Evolutionary conservation across 495 filamentous ascomycete species (phyloP), one percentile per base, ranked within the genome.

Genomic region (Penicillium waksmanii): DNA sequence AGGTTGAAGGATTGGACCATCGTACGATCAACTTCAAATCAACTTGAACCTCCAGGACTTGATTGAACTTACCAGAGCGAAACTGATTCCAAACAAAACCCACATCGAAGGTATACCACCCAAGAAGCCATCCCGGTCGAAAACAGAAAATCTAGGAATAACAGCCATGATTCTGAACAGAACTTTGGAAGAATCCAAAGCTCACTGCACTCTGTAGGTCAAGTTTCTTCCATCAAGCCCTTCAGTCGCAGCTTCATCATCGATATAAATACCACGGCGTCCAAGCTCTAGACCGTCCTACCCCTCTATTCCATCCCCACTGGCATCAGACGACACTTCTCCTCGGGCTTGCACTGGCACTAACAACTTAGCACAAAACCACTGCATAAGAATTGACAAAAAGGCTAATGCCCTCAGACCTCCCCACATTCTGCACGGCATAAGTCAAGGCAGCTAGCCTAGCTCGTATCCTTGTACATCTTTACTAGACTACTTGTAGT

Each of bases 21-120:
- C 6, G 3, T 23, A 3, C 2, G 6, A 31, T 31, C 27, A 31
- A 31, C 27, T 31, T 31, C 8, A 9, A 4, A 5, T 31, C 27
- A 31, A 31, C 25, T 25, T 25, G 25, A n/a, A 25, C 1, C 3
- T 27, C 25, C 5, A 31, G 3, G 27, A 31, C 27, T 31, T 38
- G 36, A 38, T 31, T 38, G 36, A 38, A 38, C 54, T 18, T 19
- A 56, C 54, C 54, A 56, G n/a, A 43, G 12, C 54, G 15, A 48
- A 3, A 8, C 54, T 40, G 27, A 56, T 15, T 1, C 42, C 18
- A 3, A 48, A 15, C 5, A 56, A 18, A 56, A 25, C 31, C 54
- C 40, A 33, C 19, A 17, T 13, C 27, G 8, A 31, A 21, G 27
- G 7, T 23, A 6, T 31, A 48, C 31, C 54, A 11, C 19, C 54